A percentile compares a stretch with the other conserved stretches of the same genome.
Evolutionary conservation across 495 filamentous ascomycete species (phyloP).

Genomic region (Wilcoxina mikolae): DNA sequence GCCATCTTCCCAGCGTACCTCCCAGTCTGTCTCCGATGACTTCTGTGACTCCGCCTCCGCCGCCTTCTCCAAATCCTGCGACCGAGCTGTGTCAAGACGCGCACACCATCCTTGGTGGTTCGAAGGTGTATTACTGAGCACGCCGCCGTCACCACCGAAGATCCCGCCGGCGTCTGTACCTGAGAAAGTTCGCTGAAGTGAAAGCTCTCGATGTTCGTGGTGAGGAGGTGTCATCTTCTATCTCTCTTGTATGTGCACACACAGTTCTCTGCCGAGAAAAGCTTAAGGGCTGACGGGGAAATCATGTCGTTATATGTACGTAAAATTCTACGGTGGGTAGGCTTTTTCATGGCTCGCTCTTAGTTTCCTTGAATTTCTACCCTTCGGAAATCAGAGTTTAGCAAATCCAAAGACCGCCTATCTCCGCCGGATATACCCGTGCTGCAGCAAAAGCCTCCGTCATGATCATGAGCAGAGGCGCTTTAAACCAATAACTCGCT

Average conservation of each 20-base stretch:
- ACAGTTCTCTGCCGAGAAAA: not conserved
- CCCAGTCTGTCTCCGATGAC: slow-evolving; percentile 12
- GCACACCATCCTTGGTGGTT: not conserved
- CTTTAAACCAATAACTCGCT: too few species aligned
- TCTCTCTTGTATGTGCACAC: not conserved
- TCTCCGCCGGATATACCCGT: too few species aligned
- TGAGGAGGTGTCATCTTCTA: not conserved
- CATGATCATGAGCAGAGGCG: too few species aligned
- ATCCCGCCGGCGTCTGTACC: not conserved
- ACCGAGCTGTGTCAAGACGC: not conserved
- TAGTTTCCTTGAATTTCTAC: too few species aligned
- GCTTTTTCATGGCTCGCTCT: not conserved
- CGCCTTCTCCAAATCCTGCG: slow-evolving; percentile 3
- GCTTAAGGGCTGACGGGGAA: not conserved
- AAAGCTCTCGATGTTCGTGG: not conserved
- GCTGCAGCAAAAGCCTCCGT: too few species aligned
- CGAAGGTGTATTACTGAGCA: not conserved
- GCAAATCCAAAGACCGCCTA: too few species aligned
- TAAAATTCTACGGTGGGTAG: not conserved
- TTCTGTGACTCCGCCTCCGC: not conserved
- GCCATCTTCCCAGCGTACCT: slow-evolving; percentile 37
- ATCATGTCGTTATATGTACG: not conserved
- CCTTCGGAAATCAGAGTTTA: too few species aligned
- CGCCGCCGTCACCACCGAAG: slow-evolving; percentile 1
- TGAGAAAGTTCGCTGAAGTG: slow-evolving; percentile 4